Evolutionary conservation across 163 green algal species (phyloP).

Genomic region (Trebouxiophyceae sp.): DNA sequence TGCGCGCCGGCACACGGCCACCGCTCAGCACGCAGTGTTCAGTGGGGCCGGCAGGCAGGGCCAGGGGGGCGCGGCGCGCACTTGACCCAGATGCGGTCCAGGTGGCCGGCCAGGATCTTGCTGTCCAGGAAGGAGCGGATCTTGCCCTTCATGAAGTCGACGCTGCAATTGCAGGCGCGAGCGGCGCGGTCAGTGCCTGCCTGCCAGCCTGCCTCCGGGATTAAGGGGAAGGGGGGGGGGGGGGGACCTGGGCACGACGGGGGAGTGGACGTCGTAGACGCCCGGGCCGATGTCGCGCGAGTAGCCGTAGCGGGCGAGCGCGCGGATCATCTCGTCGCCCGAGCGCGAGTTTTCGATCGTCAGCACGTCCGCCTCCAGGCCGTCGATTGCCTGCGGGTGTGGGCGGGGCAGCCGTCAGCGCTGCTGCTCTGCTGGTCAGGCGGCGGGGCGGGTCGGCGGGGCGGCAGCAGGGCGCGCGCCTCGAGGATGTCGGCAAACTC

Average conservation of each 20-base stretch:
- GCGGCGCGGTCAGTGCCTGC: not conserved
- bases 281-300: conserved; percentile 69
- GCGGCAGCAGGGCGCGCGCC: not conserved
- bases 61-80: not conserved
- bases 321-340: conserved; percentile 69
- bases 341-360: conserved; percentile 88
- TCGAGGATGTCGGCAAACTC: conserved; percentile 83
- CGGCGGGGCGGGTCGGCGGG: too few relatives aligned
- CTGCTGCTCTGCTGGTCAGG: too few relatives aligned
- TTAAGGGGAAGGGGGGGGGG: not conserved
- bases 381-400: conserved; percentile 66
- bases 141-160: conserved; percentile 37
- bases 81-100: conserved; percentile 70
- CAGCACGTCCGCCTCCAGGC: conserved; percentile 85
- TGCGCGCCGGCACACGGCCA: too few relatives aligned
- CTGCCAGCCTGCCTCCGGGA: not conserved
- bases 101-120: conserved; percentile 46
- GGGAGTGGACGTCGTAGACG: conserved; percentile 90
- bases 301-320: conserved; percentile 65
- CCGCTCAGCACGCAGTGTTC: too few relatives aligned
- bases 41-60: not conserved
- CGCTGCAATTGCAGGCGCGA: conserved; percentile 5
- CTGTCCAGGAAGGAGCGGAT: conserved; percentile 49
- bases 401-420: too few relatives aligned
- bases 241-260: conserved; percentile 55